phyloP scores from a whole-genome alignment of 176 grass and related monocot genomes.

The Panicum miliaceum region DNA sequence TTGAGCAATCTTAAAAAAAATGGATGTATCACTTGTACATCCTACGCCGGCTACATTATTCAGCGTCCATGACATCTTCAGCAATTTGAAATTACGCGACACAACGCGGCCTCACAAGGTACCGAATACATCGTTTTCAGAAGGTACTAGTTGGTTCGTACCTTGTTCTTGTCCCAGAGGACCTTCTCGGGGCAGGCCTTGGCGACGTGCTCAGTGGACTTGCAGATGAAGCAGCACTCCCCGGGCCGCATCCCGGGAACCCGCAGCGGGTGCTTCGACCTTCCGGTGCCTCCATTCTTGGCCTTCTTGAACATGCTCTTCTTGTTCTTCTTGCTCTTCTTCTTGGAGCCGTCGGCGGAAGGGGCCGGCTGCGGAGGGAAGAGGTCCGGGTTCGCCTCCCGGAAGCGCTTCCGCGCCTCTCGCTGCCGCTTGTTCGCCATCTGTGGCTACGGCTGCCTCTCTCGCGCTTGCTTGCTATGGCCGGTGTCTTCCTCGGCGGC shows the following conservation, averaged over 20 bases:
- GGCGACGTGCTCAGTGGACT: conserved; percentile 80
- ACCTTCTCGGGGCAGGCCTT: conserved; percentile 88
- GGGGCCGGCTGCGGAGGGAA: conserved; percentile 44
- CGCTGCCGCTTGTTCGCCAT: conserved; percentile 89
- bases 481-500: conserved; percentile 13
- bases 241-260: conserved; percentile 91
- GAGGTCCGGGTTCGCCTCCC: conserved; percentile 65
- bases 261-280: conserved; percentile 76
- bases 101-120: not conserved
- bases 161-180: conserved; percentile 95
- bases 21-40: not conserved
- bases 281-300: conserved; percentile 41
- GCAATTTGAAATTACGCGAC: not conserved
- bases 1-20: not conserved
- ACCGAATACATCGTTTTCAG: not conserved
- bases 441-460: conserved; percentile 1
- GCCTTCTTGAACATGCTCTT: conserved; percentile 55
- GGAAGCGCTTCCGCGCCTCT: conserved; percentile 67
- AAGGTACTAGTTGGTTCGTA: conserved; percentile 11
- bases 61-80: conserved; percentile 2
- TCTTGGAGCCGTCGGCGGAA: conserved; percentile 37
- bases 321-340: conserved; percentile 57
- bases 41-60: not conserved
- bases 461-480: not conserved
- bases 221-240: conserved; percentile 99